A percentile compares a stretch with the other conserved stretches of the same genome.
Conservation (phyloP, 192 early-diverging fungal genomes). For the Glomus cerebriforme region DNA sequence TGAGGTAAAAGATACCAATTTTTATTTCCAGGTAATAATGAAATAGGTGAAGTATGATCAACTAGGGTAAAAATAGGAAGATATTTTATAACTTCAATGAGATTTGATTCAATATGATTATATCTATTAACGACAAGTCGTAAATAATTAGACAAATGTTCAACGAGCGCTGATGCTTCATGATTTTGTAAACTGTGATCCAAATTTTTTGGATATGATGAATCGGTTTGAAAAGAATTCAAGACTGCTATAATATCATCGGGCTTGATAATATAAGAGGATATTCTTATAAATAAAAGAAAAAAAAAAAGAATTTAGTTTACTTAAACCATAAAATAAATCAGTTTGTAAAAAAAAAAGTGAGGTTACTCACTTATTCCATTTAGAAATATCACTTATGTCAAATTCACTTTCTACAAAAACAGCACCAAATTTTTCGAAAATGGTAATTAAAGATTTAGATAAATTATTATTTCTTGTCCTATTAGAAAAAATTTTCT, state of each 20-base stretch:
- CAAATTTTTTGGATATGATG: background rate
- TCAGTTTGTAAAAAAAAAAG: background rate
- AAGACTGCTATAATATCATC: background rate
- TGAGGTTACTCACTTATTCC: background rate
- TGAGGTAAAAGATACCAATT: background rate
- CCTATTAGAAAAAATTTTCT: background rate
- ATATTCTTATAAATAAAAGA: background rate
- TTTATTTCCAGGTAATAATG: background rate
- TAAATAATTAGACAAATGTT: slow-evolving; percentile 7
- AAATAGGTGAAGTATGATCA: background rate
- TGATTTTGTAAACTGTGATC: background rate
- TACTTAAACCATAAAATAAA: background rate
- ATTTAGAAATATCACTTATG: background rate
- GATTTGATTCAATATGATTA: background rate
- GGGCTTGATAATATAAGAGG: background rate
- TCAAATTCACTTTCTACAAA: background rate
- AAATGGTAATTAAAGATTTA: background rate
- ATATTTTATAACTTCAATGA: background rate
- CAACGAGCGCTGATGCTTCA: background rate
- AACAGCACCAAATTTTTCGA: background rate
- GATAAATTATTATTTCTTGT: background rate
- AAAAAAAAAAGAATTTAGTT: background rate
- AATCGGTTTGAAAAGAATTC: background rate
- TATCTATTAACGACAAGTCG: background rate
- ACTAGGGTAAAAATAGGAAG: background rate